These are phyloP conservation scores for Penicillium occitanis DNA, from an alignment of 2,329 filamentous ascomycete species.

Conservation along the genomic window DNA sequence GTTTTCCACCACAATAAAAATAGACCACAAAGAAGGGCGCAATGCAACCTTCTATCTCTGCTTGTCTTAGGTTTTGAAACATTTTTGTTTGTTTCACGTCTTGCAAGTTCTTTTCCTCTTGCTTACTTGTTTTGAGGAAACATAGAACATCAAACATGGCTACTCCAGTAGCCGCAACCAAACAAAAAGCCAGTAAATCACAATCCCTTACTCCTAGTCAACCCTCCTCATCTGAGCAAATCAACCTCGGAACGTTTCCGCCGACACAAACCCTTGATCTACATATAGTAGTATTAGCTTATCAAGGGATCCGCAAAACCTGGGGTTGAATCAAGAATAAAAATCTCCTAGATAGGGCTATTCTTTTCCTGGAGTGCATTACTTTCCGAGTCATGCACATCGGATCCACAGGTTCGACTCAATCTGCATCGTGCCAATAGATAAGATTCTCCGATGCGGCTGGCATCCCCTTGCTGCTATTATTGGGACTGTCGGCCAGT, in stretches of 20 bases:
- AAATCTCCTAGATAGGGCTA: constrained; percentile 3
- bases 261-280: not conserved
- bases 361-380: constrained; percentile 4
- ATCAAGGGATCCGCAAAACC: constrained; percentile 1
- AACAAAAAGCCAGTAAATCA: not conserved
- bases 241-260: not conserved
- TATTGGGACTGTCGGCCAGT: not conserved
- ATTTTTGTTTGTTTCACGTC: not conserved
- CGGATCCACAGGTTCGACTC: not conserved
- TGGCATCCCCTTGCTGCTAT: constrained; percentile 9
- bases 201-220: not conserved
- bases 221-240: not conserved
- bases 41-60: not conserved
- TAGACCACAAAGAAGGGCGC: not conserved
- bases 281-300: not conserved
- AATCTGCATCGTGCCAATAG: constrained; percentile 11
- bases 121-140: not conserved
- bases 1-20: not conserved
- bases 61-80: not conserved
- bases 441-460: constrained; percentile 10
- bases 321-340: not conserved
- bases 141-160: not conserved
- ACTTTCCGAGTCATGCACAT: constrained; percentile 1
- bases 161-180: not conserved
- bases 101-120: not conserved